A percentile compares a stretch with the other conserved stretches of the same genome.
Evolutionary conservation across 2,329 filamentous ascomycete genomes (phyloP).

Genomic region (Chalaropsis ovoidea): DNA sequence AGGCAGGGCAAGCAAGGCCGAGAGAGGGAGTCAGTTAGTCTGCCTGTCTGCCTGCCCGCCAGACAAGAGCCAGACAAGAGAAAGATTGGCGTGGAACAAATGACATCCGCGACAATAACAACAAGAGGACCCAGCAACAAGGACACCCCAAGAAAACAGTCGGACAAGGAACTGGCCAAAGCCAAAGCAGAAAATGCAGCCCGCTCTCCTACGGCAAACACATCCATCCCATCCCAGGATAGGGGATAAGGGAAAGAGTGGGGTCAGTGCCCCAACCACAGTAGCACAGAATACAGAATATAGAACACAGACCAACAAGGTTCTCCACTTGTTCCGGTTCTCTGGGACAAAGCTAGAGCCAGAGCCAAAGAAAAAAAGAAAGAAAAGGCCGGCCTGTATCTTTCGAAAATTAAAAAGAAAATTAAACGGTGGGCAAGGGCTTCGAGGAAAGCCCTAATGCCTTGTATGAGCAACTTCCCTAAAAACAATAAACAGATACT

Average conservation of each 20-base stretch:
- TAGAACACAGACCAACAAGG: not conserved
- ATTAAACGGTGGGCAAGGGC: no score
- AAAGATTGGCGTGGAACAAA: not conserved
- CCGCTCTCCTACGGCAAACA: not conserved
- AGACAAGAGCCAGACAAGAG: not conserved
- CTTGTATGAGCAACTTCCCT: no score
- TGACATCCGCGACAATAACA: not conserved
- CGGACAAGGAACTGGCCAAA: not conserved
- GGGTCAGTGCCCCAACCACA: no score
- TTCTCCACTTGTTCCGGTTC: not conserved
- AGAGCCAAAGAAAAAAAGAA: constrained; percentile 1
- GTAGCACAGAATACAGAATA: not conserved
- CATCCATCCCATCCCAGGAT: not conserved
- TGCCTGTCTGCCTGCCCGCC: no score
- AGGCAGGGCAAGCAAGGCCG: not conserved
- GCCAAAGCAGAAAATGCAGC: not conserved
- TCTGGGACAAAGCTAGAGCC: not conserved
- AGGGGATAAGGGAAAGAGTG: not conserved
- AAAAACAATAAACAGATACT: no score
- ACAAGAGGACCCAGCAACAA: not conserved
- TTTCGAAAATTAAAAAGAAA: no score
- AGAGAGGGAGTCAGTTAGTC: no score
- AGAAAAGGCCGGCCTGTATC: no score
- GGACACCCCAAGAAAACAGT: not conserved
- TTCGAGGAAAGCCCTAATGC: no score